Percentiles rank a stretch among this genome's conserved stretches.
Evolutionary conservation across 257 asterid species (phyloP).

Genomic region (Datura wrightii): DNA sequence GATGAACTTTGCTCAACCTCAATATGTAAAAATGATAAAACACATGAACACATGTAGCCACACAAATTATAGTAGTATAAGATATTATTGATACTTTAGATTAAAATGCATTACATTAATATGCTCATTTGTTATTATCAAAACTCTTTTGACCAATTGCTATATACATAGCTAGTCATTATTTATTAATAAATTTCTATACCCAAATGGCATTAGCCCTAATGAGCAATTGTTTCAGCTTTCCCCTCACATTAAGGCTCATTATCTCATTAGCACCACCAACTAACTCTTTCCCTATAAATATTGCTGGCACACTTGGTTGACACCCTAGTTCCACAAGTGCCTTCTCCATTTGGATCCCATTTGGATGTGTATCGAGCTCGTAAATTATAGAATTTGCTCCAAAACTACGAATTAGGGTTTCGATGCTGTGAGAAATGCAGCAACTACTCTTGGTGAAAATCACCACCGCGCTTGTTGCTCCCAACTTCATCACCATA

Average conservation of each 20-base stretch:
- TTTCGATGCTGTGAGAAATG: neutral
- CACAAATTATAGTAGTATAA: no score
- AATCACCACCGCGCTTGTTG: neutral
- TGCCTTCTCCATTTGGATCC: neutral
- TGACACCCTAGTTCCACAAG: neutral
- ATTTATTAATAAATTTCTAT: neutral
- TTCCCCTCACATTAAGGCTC: constrained; percentile 16
- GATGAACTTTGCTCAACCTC: neutral
- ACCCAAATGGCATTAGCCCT: constrained; percentile 23
- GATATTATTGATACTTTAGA: neutral
- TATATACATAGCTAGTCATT: no score
- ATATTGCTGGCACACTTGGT: neutral
- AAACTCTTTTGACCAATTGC: no score
- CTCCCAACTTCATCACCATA: constrained; percentile 22
- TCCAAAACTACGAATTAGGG: neutral
- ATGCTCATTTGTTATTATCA: neutral
- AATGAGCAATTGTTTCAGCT: neutral
- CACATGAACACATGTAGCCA: no score
- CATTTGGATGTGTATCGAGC: constrained; percentile 16
- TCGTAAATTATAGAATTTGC: neutral
- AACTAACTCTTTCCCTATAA: constrained; percentile 20
- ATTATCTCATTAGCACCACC: constrained; percentile 24
- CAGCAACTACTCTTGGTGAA: neutral
- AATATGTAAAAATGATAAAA: neutral
- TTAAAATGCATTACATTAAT: neutral